These are phyloP conservation scores for Yarrowia yakushimensis DNA, from an alignment of 805 yeast genomes.

Conservation along the genomic window DNA sequence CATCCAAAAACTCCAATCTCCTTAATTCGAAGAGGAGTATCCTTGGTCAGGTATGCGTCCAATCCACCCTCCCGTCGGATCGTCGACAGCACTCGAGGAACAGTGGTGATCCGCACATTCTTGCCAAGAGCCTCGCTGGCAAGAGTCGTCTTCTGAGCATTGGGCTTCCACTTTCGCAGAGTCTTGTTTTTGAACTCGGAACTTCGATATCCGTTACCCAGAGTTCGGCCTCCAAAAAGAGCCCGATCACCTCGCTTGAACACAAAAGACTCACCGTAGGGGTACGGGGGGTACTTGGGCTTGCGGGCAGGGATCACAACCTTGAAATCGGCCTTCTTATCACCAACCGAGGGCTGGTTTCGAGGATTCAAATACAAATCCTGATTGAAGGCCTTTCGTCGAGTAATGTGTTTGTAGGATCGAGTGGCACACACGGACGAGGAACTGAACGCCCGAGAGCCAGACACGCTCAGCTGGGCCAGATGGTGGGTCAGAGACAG, in stretches of 20 bases:
- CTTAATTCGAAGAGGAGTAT: slow-evolving; percentile 83
- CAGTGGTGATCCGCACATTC: slow-evolving; percentile 56
- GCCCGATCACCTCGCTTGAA: slow-evolving; percentile 87
- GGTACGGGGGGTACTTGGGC: slow-evolving; percentile 57
- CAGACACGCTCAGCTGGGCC: background rate
- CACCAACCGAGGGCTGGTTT: slow-evolving; percentile 7
- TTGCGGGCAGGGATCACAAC: slow-evolving; percentile 7
- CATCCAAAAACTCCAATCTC: slow-evolving; percentile 92
- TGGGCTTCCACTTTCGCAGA: slow-evolving; percentile 75
- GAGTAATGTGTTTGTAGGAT: slow-evolving; percentile 8
- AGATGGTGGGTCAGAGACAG: background rate
- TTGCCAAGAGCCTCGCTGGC: slow-evolving; percentile 79
- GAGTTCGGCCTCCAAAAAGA: slow-evolving; percentile 82
- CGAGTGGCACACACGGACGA: background rate
- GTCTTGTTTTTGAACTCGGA: slow-evolving; percentile 74
- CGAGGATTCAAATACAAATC: slow-evolving; percentile 15
- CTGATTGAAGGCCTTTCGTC: slow-evolving; percentile 19
- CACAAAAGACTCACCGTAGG: slow-evolving; percentile 71
- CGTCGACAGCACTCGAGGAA: slow-evolving; percentile 79
- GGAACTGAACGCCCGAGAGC: background rate
- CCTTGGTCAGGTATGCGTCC: slow-evolving; percentile 82
- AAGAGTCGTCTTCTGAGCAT: slow-evolving; percentile 66
- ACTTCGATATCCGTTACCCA: slow-evolving; percentile 70
- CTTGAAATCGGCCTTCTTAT: slow-evolving; percentile 29
- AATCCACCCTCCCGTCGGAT: slow-evolving; percentile 93